Conservation (phyloP, 2,329 filamentous ascomycete genomes). For the Colletotrichum liriopes region DNA sequence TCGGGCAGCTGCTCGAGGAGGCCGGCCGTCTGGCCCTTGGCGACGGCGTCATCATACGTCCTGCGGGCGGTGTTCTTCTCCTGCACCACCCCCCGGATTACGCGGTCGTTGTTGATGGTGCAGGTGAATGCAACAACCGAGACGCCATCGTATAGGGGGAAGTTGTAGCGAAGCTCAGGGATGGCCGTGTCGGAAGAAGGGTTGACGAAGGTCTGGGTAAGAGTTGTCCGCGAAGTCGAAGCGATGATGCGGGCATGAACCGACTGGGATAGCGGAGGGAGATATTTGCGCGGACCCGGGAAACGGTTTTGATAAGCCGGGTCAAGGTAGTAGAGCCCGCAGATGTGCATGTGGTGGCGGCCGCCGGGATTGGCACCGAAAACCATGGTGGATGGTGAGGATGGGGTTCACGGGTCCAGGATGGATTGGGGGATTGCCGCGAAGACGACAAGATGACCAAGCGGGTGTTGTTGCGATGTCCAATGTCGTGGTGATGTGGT, state of each 20-base stretch:
- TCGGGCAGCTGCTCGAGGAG: slow-evolving; percentile 74
- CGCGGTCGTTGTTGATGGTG: slow-evolving; percentile 68
- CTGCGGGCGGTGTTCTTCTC: slow-evolving; percentile 74
- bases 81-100: slow-evolving; percentile 77
- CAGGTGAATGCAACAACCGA: slow-evolving; percentile 79
- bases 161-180: slow-evolving; percentile 73
- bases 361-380: not conserved
- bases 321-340: slow-evolving; percentile 55
- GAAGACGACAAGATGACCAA: not conserved
- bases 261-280: slow-evolving; percentile 72
- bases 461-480: not conserved
- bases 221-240: slow-evolving; percentile 63
- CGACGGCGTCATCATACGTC: slow-evolving; percentile 72
- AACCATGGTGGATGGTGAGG: not conserved
- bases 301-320: not conserved
- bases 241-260: slow-evolving; percentile 75
- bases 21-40: slow-evolving; percentile 73
- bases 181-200: slow-evolving; percentile 54
- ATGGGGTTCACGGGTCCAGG: not conserved
- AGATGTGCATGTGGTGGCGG: slow-evolving; percentile 43
- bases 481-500: not conserved
- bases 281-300: slow-evolving; percentile 56
- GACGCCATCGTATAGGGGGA: slow-evolving; percentile 81
- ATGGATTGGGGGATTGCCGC: not conserved
- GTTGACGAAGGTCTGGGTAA: slow-evolving; percentile 75